Conservation (phyloP, 495 filamentous ascomycete species). For the Paragyromitra xinjiangensis region DNA sequence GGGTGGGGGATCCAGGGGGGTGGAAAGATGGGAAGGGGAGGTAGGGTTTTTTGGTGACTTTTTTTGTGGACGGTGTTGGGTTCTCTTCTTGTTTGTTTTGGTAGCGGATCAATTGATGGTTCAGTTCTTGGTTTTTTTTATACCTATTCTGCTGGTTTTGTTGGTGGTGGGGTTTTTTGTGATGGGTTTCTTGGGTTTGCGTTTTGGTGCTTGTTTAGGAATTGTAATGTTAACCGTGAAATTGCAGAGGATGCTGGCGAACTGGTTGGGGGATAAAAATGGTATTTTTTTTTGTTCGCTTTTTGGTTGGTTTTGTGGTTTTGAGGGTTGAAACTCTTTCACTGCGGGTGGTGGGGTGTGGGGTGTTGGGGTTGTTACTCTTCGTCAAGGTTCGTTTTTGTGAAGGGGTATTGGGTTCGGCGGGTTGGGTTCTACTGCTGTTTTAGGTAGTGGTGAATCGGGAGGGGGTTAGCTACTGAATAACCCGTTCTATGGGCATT, state of each 20-base stretch:
- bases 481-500: too few species aligned
- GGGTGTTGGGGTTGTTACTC: too few species aligned
- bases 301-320: too few species aligned
- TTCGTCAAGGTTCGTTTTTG: too few species aligned
- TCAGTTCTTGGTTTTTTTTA: neutral
- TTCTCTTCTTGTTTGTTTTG: constrained; percentile 2
- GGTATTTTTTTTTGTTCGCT: too few species aligned
- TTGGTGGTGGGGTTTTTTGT: neutral
- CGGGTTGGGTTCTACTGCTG: too few species aligned
- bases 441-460: too few species aligned
- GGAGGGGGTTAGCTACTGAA: too few species aligned
- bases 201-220: neutral
- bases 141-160: neutral
- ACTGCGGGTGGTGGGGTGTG: too few species aligned
- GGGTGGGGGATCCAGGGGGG: neutral
- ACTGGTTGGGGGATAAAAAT: neutral
- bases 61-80: constrained; percentile 10
- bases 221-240: neutral
- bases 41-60: neutral
- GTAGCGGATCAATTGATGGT: neutral
- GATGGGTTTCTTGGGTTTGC: too few species aligned
- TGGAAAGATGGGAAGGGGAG: neutral
- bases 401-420: too few species aligned
- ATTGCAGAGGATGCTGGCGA: neutral
- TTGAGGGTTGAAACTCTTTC: too few species aligned